Conservation (phyloP, 1,284 basidiomycete genomes). For the Trichosporon sp. region DNA sequence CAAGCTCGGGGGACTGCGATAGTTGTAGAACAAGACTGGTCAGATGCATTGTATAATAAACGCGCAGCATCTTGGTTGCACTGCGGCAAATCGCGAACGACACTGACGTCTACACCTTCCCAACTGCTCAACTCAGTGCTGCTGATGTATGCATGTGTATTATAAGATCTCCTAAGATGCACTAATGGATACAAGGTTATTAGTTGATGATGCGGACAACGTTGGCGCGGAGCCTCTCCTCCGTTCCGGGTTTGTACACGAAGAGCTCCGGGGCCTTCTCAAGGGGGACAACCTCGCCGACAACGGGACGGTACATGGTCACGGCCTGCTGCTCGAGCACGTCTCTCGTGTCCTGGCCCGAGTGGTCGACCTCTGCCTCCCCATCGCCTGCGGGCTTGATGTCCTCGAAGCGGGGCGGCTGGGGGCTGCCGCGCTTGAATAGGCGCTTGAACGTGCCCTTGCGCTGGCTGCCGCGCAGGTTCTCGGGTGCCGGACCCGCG, state of each 20-base stretch:
- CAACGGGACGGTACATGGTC: conserved; percentile 41
- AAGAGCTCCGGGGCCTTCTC: conserved; percentile 51
- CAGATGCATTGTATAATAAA: conserved; percentile 31
- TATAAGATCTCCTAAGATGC: conserved; percentile 2
- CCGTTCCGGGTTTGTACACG: conserved; percentile 12
- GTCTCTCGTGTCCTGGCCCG: conserved; percentile 52
- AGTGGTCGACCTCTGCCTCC: conserved; percentile 51
- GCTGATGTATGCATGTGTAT: not conserved
- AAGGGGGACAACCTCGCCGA: conserved; percentile 43
- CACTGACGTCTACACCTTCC: too few species aligned
- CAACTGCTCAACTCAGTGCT: too few species aligned
- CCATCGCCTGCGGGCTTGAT: conserved; percentile 47
- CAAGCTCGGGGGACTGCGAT: conserved; percentile 47
- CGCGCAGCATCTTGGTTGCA: not conserved
- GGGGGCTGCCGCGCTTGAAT: not conserved
- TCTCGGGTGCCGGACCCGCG: not conserved
- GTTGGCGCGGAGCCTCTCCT: not conserved
- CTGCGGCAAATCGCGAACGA: too few species aligned
- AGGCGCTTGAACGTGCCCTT: not conserved
- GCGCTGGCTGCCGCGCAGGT: conserved; percentile 4
- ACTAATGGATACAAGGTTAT: conserved; percentile 10
- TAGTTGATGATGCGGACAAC: conserved; percentile 25
- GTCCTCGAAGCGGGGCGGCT: conserved; percentile 31
- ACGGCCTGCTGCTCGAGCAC: conserved; percentile 52
- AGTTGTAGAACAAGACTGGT: conserved; percentile 9